A percentile compares a stretch with the other conserved stretches of the same genome.
phyloP scores from a whole-genome alignment of 495 filamentous ascomycete species.

The Extremus antarcticus region DNA sequence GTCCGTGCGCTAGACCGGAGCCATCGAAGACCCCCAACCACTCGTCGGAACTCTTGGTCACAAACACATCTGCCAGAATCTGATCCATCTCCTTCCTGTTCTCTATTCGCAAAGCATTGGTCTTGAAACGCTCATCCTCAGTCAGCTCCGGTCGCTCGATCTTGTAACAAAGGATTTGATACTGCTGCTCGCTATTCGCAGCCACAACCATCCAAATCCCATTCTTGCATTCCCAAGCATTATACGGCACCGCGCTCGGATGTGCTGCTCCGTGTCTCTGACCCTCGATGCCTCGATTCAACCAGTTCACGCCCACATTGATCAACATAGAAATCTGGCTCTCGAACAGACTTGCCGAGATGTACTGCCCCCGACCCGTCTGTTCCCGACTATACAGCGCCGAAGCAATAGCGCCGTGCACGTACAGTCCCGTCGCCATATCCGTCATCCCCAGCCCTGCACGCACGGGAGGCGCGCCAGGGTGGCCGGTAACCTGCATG shows the following conservation, averaged over 20 bases:
- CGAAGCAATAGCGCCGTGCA: conserved; percentile 26
- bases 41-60: conserved; percentile 26
- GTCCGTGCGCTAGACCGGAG: conserved; percentile 27
- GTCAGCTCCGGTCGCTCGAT: conserved; percentile 21
- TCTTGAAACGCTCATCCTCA: conserved; percentile 24
- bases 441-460: conserved; percentile 29
- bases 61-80: conserved; percentile 25
- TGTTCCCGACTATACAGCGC: conserved; percentile 23
- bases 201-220: conserved; percentile 26
- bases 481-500: conserved; percentile 31
- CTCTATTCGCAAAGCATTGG: conserved; percentile 26
- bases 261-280: conserved; percentile 28
- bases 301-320: conserved; percentile 26
- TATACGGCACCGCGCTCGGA: conserved; percentile 28
- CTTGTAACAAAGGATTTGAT: conserved; percentile 23
- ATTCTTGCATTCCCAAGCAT: conserved; percentile 27
- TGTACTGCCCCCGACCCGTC: conserved; percentile 27
- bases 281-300: conserved; percentile 27
- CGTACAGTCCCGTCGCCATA: conserved; percentile 29
- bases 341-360: conserved; percentile 27
- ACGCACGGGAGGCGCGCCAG: conserved; percentile 26
- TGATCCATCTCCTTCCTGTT: conserved; percentile 25
- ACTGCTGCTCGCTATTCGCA: conserved; percentile 31
- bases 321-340: conserved; percentile 26
- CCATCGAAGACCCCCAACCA: conserved; percentile 28